Evolutionary conservation across 1,284 basidiomycete genomes (phyloP).

Genomic region (Anthracocystis panici-leucophaei): DNA sequence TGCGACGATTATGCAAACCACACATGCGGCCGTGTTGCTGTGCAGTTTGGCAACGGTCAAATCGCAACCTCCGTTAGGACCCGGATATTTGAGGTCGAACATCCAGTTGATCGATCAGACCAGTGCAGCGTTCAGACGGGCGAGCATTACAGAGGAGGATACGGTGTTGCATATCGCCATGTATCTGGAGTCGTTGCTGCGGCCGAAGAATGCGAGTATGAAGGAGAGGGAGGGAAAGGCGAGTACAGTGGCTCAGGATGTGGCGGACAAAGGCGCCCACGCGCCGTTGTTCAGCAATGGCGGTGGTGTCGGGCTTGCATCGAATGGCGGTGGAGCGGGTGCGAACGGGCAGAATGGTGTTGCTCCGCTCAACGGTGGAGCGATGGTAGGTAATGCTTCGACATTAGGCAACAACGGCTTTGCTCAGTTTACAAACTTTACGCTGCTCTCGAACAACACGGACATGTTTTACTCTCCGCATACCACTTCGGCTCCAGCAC

Average conservation of each 20-base stretch:
- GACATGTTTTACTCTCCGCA: slow-evolving; percentile 34
- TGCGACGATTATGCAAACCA: slow-evolving; percentile 41
- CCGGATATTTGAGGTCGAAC: slow-evolving; percentile 43
- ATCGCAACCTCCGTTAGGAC: slow-evolving; percentile 41
- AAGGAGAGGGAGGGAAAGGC: slow-evolving; percentile 1
- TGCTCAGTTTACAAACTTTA: slow-evolving; percentile 42
- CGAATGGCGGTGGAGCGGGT: neutral
- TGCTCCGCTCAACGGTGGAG: slow-evolving; percentile 7
- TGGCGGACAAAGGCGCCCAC: neutral
- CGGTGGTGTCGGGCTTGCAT: neutral
- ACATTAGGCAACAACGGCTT: slow-evolving; percentile 9
- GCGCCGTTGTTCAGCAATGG: neutral
- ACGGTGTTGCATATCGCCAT: slow-evolving; percentile 45
- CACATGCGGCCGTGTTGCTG: slow-evolving; percentile 48
- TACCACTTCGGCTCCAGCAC: neutral
- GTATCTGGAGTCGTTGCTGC: slow-evolving; percentile 44
- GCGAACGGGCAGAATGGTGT: neutral
- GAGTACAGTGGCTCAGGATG: neutral
- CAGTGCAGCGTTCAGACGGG: slow-evolving; percentile 39
- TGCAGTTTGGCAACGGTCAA: slow-evolving; percentile 48
- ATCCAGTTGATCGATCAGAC: slow-evolving; percentile 48
- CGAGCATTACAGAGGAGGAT: slow-evolving; percentile 44
- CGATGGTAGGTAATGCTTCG: neutral
- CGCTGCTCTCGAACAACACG: slow-evolving; percentile 29
- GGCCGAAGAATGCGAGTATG: slow-evolving; percentile 38